Conservation (phyloP, 1,139 yeast genomes). For the Blastobotrys elegans region DNA sequence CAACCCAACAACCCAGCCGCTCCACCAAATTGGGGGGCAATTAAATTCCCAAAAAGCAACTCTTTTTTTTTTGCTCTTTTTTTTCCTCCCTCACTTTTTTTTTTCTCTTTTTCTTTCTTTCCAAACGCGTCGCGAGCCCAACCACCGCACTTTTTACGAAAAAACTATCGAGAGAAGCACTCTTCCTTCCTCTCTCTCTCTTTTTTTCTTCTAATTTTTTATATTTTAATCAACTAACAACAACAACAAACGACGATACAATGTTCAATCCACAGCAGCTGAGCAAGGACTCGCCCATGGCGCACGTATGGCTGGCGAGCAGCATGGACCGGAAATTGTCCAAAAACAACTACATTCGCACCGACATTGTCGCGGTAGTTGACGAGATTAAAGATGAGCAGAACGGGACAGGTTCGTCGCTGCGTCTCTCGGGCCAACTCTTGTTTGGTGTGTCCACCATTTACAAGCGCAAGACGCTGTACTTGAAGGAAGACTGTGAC, state of each 20-base stretch:
- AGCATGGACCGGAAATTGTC: slow-evolving; percentile 78
- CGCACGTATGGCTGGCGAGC: slow-evolving; percentile 92
- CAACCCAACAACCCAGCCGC: no score
- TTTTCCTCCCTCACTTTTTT: not conserved
- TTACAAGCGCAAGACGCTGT: slow-evolving; percentile 80
- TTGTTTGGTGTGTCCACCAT: slow-evolving; percentile 85
- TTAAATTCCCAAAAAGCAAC: not conserved
- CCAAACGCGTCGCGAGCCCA: not conserved
- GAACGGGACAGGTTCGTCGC: slow-evolving; percentile 49
- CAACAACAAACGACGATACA: no score
- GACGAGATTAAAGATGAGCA: slow-evolving; percentile 41
- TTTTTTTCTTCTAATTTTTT: not conserved
- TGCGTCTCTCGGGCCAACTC: slow-evolving; percentile 83
- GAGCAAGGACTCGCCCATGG: slow-evolving; percentile 74
- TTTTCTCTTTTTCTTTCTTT: not conserved
- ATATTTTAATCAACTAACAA: not conserved
- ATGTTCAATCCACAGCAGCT: slow-evolving; percentile 15
- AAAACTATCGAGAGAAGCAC: no score
- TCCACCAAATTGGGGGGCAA: no score
- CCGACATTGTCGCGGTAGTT: slow-evolving; percentile 68
- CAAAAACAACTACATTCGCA: slow-evolving; percentile 66
- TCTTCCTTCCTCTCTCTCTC: not conserved
- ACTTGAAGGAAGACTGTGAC: slow-evolving; percentile 81
- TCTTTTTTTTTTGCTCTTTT: not conserved
- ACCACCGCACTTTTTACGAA: not conserved